phyloP scores from a whole-genome alignment of 148 eudicot species.

The Chenopodium album region DNA sequence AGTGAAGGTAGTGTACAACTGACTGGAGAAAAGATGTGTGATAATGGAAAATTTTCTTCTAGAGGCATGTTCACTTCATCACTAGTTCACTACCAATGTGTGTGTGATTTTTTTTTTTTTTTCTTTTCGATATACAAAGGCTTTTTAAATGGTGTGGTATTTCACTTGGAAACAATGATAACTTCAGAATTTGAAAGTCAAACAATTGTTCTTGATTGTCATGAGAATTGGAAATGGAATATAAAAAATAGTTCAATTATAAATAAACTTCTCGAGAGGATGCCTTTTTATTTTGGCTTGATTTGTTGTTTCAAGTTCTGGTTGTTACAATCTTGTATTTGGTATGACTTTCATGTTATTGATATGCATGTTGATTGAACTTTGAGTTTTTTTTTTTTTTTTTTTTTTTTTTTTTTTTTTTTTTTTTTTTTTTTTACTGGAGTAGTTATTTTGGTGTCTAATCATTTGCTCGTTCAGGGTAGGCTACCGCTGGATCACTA shows the following conservation, averaged over 20 bases:
- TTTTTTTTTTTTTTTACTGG: neutral
- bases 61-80: neutral
- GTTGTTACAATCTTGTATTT: neutral
- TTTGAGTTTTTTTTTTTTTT: neutral
- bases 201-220: no score
- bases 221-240: no score
- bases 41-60: neutral
- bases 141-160: neutral
- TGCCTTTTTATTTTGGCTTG: no score
- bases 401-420: no score
- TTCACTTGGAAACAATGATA: neutral
- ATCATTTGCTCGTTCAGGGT: slow-evolving; percentile 65
- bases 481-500: slow-evolving; percentile 83
- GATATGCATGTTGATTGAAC: neutral
- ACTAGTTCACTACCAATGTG: neutral
- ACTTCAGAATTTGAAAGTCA: no score
- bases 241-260: no score
- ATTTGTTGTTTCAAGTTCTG: neutral
- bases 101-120: no score
- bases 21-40: neutral
- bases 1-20: neutral
- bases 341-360: neutral
- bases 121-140: neutral
- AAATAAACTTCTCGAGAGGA: no score
- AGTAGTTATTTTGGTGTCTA: slow-evolving; percentile 20